phyloP scores from a whole-genome alignment of 2,329 filamentous ascomycete species.

The Teratosphaeria zuluensis region DNA sequence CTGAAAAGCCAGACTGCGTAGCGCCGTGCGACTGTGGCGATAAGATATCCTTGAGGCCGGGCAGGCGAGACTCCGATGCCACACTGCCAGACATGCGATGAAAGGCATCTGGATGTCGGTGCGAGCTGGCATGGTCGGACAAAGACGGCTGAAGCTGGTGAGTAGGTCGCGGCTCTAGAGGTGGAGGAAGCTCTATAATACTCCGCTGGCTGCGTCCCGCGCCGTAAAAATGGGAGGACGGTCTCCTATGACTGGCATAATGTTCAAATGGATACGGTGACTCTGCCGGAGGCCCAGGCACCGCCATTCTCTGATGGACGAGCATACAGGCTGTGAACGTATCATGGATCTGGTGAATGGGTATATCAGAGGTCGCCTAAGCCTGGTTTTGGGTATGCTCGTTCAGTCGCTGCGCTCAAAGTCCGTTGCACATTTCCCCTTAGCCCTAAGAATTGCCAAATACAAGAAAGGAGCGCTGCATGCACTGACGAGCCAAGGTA shows the following conservation, averaged over 20 bases:
- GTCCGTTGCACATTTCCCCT: background rate
- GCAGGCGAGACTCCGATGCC: constrained; percentile 16
- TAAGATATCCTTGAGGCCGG: constrained; percentile 22
- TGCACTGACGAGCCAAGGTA: background rate
- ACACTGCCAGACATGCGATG: constrained; percentile 7
- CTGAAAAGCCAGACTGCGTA: constrained; percentile 7
- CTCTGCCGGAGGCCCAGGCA: background rate
- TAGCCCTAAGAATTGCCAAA: background rate
- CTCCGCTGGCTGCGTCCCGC: background rate
- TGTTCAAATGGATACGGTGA: background rate
- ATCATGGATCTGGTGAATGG: background rate
- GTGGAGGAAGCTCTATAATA: constrained; percentile 14
- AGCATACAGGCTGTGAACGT: background rate
- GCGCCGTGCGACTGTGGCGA: constrained; percentile 10
- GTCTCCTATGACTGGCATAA: background rate
- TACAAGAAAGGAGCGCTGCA: background rate
- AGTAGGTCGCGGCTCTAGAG: constrained; percentile 17
- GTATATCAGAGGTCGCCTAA: background rate
- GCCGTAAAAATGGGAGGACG: background rate
- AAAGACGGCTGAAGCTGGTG: constrained; percentile 10
- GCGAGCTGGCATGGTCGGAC: constrained; percentile 7
- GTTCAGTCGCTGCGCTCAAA: background rate
- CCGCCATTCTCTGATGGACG: background rate
- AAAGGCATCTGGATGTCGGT: constrained; percentile 12
- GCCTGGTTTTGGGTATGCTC: background rate